These are phyloP conservation scores for Dichotomocladium elegans DNA, from an alignment of 371 early-diverging fungal species.

Conservation along the genomic window DNA sequence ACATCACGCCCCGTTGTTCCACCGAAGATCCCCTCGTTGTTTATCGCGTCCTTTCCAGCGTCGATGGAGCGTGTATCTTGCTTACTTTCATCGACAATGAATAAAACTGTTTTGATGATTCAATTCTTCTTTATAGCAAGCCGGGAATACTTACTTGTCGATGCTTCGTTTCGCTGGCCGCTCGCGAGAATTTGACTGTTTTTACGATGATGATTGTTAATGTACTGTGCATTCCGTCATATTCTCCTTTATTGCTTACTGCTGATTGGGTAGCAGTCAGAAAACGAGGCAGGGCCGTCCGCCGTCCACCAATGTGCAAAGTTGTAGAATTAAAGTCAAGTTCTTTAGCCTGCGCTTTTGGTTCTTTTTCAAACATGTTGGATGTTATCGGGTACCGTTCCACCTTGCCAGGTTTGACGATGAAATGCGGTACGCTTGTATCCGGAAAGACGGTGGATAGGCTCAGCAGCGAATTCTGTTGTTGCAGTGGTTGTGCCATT, in stretches of 20 bases:
- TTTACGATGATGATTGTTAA: slow-evolving; percentile 1
- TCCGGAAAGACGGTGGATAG: slow-evolving; percentile 19
- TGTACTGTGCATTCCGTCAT: neutral
- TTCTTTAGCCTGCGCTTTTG: neutral
- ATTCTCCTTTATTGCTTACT: neutral
- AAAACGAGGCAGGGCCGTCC: slow-evolving; percentile 16
- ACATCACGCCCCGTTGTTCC: slow-evolving; percentile 3
- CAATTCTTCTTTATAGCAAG: too few species aligned
- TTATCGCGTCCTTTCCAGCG: too few species aligned
- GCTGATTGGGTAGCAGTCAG: slow-evolving; percentile 9
- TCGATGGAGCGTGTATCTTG: too few species aligned
- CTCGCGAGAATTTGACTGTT: too few species aligned
- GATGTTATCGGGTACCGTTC: slow-evolving; percentile 7
- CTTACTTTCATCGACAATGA: too few species aligned
- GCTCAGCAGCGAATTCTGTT: slow-evolving; percentile 10
- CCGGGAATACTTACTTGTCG: neutral
- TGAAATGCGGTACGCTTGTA: slow-evolving; percentile 20
- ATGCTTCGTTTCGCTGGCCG: neutral
- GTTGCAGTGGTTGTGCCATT: slow-evolving; percentile 24
- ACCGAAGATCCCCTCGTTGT: slow-evolving; percentile 14
- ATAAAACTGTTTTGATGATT: too few species aligned
- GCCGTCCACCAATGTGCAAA: slow-evolving; percentile 5
- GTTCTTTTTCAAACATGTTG: slow-evolving; percentile 3
- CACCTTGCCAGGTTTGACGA: slow-evolving; percentile 8
- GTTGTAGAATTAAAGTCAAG: neutral